Base-by-base conservation (phyloP, 768 basidiomycete genomes). In the Trametes elegans region DNA sequence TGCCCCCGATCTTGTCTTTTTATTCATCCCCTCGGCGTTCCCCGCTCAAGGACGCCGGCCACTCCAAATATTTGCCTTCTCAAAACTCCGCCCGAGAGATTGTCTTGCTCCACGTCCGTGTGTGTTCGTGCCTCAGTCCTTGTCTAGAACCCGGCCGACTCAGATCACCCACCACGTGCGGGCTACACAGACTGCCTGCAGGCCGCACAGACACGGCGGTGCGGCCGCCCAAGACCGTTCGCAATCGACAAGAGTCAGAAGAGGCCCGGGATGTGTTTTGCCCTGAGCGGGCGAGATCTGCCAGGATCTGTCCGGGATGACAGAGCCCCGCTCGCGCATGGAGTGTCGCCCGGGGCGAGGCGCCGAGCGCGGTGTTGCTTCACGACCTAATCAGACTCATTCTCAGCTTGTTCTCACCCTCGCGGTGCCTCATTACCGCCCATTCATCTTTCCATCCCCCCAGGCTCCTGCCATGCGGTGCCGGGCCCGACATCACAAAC, bases 11-110 rank as follows among this genome's bases (percentile, higher is more conserved):
- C 16, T 27, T 21, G 41, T 28, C 35, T 27, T 59, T 54, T 59
- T 58, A 59, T 55, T 54, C 28, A 41, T 23, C 16, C 29, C 26
- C 18, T 19, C 49, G 50, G 49, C 36, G 49, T 21, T 34, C 50
- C 24, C 49, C 56, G 50, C 38, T 42, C 23, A 21, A 49, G 44
- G 49, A 19, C 49, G 35, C 40, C 32, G 29, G 41, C 44, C 38
- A 5, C 31, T 4, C 31, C 39, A 28, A 51, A 45, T 47, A 47
- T 47, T 57, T 48, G 31, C 40, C 45, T 52, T 38, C 9, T 21
- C 24, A 4, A 11, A 2, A 34, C 19, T 14, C 14, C n/a, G 23
- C 16, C 28, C 10, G 23, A 36, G 49, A 49, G 28, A 28, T 40
- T 28, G 18, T 11, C 11, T 8, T 45, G 28, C 26, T 23, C 19